Percentiles rank a stretch among this genome's conserved stretches.
Evolutionary conservation across 768 basidiomycete genomes (phyloP).

Genomic region (Rhodotorula graminis): DNA sequence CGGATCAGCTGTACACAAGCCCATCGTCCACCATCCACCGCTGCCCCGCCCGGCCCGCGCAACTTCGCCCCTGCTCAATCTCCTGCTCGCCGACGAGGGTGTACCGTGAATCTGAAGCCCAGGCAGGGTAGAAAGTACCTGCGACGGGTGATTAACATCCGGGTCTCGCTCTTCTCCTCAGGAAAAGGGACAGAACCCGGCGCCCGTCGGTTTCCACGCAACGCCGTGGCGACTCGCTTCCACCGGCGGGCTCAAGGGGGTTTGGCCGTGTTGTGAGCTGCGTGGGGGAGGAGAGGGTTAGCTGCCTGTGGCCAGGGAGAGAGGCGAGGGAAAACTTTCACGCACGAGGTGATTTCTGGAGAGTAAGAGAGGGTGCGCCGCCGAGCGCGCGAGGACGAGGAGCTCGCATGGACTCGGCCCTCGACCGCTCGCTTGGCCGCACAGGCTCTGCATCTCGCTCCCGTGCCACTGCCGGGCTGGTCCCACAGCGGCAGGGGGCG

Average conservation of each 20-base stretch:
- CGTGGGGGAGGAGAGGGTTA: not conserved
- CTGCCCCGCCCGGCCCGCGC: too few species aligned
- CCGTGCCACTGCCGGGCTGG: too few species aligned
- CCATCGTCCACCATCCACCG: too few species aligned
- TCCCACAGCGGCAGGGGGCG: too few species aligned
- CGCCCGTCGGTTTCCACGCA: not conserved
- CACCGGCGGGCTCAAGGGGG: not conserved
- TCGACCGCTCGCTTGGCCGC: not conserved
- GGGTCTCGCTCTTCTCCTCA: not conserved
- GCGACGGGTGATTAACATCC: not conserved
- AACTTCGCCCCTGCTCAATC: not conserved
- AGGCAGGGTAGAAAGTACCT: not conserved
- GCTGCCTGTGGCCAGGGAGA: not conserved
- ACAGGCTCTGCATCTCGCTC: too few species aligned
- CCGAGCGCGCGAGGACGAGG: not conserved
- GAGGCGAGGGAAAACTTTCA: not conserved
- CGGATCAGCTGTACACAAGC: too few species aligned
- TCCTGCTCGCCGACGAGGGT: not conserved
- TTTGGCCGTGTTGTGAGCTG: conserved; percentile 1
- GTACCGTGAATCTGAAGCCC: not conserved
- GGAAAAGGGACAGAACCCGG: not conserved
- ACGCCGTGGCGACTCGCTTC: not conserved
- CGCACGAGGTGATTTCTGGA: not conserved
- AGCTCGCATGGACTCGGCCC: not conserved
- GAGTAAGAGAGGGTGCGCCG: not conserved